Evolutionary conservation across 2,329 filamentous ascomycete genomes (phyloP).

Genomic region (Onygenales sp.): DNA sequence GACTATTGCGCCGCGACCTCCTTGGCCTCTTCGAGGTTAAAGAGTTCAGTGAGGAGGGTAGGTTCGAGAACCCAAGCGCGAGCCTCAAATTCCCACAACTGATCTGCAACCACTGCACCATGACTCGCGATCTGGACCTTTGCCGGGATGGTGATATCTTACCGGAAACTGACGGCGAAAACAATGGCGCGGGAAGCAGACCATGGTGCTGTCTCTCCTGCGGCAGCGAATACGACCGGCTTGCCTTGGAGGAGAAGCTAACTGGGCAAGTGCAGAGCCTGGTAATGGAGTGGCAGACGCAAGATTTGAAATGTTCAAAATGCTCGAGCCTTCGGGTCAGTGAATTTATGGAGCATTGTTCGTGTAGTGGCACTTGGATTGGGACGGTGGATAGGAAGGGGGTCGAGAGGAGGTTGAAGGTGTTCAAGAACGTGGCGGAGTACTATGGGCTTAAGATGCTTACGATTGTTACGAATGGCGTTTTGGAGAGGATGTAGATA

Average conservation of each 20-base stretch:
- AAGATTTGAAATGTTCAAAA: slow-evolving; percentile 81
- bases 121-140: slow-evolving; percentile 79
- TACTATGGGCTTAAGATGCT: slow-evolving; percentile 80
- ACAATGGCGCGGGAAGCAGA: slow-evolving; percentile 23
- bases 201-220: slow-evolving; percentile 73
- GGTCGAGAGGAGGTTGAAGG: slow-evolving; percentile 53
- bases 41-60: slow-evolving; percentile 83
- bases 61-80: slow-evolving; percentile 76
- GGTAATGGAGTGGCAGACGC: slow-evolving; percentile 71
- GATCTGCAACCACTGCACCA: slow-evolving; percentile 83
- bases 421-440: slow-evolving; percentile 64
- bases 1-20: slow-evolving; percentile 79
- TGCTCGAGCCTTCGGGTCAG: slow-evolving; percentile 61
- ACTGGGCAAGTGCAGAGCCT: slow-evolving; percentile 66
- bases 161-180: slow-evolving; percentile 36
- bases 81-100: slow-evolving; percentile 64
- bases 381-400: slow-evolving; percentile 60
- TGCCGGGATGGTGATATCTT: slow-evolving; percentile 81
- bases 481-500: slow-evolving; percentile 39
- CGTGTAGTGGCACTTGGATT: slow-evolving; percentile 79
- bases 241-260: slow-evolving; percentile 74
- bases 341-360: slow-evolving; percentile 95
- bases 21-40: slow-evolving; percentile 85
- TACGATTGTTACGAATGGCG: slow-evolving; percentile 59
- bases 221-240: slow-evolving; percentile 62